Percentiles rank a stretch among this genome's conserved stretches.
Evolutionary conservation across 129 eudicot genomes (phyloP).

Genomic region (Logfia minima): DNA sequence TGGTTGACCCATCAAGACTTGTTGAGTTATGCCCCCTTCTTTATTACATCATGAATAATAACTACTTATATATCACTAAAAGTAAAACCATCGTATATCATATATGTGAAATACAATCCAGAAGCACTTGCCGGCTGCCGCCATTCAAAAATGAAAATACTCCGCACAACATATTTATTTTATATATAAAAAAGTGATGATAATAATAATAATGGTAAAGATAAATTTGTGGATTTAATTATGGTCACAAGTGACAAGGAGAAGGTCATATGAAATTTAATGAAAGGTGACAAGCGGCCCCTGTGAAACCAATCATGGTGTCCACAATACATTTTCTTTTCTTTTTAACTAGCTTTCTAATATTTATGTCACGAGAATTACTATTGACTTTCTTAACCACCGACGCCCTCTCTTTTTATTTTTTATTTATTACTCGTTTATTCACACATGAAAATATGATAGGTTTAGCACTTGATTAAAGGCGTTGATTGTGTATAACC

Average conservation of each 20-base stretch:
- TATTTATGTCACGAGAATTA: conserved; percentile 28
- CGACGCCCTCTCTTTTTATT: conserved; percentile 8
- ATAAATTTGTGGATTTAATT: neutral
- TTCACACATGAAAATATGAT: neutral
- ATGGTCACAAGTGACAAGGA: conserved; percentile 18
- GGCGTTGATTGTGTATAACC: neutral
- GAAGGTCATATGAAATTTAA: conserved; percentile 19
- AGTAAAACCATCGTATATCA: no score
- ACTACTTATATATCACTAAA: no score
- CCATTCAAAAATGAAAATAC: no score
- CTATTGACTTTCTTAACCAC: conserved; percentile 22
- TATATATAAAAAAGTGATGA: no score
- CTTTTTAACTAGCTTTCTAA: neutral
- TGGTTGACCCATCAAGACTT: no score
- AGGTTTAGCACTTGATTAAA: no score
- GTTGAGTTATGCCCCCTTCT: no score
- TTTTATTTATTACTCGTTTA: neutral
- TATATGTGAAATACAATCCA: no score
- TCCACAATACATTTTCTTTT: neutral
- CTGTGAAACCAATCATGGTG: conserved; percentile 31
- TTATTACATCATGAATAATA: no score
- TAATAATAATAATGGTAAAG: neutral
- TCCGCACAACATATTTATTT: no score
- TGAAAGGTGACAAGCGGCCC: conserved; percentile 27
- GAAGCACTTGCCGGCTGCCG: no score